Evolutionary conservation across 345 rosid species (phyloP).

Genomic region (Citropsis articulata): DNA sequence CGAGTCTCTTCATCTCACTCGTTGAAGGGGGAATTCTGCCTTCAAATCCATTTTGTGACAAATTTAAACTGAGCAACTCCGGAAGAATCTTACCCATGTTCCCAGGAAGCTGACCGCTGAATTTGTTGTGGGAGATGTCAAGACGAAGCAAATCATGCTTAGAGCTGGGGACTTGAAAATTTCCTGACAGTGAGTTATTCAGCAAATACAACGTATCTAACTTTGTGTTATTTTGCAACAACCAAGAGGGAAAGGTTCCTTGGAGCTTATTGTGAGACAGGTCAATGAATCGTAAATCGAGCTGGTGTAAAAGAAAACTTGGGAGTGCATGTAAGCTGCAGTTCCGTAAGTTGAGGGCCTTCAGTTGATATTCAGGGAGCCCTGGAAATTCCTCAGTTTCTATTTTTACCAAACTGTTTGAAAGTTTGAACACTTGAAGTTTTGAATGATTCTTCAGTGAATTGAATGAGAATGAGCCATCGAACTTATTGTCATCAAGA

Average conservation of each 20-base stretch:
- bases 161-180: not conserved
- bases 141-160: not conserved
- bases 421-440: not conserved
- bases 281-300: not conserved
- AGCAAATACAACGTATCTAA: not conserved
- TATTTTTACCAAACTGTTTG: not conserved
- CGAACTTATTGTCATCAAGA: not conserved
- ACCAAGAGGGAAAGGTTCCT: not conserved
- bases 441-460: not conserved
- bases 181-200: not conserved
- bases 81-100: not conserved
- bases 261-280: not conserved
- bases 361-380: constrained; percentile 6
- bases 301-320: not conserved
- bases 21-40: not conserved
- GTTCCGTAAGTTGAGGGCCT: not conserved
- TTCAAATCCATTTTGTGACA: not conserved
- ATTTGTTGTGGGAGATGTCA: not conserved
- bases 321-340: not conserved
- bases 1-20: not conserved
- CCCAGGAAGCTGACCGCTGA: not conserved
- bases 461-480: not conserved
- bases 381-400: not conserved
- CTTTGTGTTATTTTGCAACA: not conserved
- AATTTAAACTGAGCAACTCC: not conserved